phyloP scores from a whole-genome alignment of 1,284 basidiomycete genomes.

The Cutaneotrichosporon sp. region DNA sequence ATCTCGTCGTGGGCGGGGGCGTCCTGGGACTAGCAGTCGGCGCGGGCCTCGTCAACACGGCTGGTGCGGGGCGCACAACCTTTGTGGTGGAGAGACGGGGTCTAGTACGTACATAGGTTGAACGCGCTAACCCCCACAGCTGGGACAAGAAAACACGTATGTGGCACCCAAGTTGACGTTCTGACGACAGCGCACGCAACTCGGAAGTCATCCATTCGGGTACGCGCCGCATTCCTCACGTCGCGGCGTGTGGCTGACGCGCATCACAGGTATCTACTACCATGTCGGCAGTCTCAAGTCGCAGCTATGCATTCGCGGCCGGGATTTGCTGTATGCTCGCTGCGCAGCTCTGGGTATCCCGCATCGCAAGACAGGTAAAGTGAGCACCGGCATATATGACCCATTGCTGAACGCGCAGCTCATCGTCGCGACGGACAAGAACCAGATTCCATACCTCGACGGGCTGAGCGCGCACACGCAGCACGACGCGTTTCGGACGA shows the following conservation, averaged over 20 bases:
- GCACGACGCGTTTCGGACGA: conserved; percentile 30
- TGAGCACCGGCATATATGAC: too few relatives aligned
- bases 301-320: conserved; percentile 75
- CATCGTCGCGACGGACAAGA: conserved; percentile 62
- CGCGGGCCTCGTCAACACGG: conserved; percentile 60
- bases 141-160: conserved; percentile 77
- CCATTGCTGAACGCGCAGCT: conserved; percentile 47
- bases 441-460: conserved; percentile 66
- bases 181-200: conserved; percentile 68
- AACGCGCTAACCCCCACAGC: conserved; percentile 20
- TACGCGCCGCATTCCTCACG: conserved; percentile 26
- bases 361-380: conserved; percentile 71
- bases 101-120: conserved; percentile 20
- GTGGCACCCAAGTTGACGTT: conserved; percentile 9
- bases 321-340: conserved; percentile 74
- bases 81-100: conserved; percentile 77
- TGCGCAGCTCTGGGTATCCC: conserved; percentile 65
- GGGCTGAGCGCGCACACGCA: conserved; percentile 62
- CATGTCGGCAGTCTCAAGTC: conserved; percentile 82
- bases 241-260: background rate
- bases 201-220: conserved; percentile 95
- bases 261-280: conserved; percentile 52
- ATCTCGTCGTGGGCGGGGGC: conserved; percentile 87
- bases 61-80: conserved; percentile 65
- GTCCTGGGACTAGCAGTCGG: conserved; percentile 83